Percentiles rank a stretch among this genome's conserved stretches.
Conservation (phyloP, 164 flowering plant genomes). For the Stephania cephalantha region DNA sequence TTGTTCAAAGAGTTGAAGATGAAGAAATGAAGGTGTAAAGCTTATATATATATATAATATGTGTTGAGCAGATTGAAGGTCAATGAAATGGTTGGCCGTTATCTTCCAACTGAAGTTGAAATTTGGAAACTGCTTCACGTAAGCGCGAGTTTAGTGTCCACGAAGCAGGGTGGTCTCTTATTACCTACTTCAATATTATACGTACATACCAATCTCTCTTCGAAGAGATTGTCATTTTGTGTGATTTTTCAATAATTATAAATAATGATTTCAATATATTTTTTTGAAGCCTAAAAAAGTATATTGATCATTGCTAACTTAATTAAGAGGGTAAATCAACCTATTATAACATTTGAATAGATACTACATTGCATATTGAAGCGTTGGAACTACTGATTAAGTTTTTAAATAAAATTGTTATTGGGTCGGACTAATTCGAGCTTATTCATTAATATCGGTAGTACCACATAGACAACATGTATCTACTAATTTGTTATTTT, state of each 20-base stretch:
- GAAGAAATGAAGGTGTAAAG: background rate
- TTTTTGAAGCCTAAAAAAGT: too few species aligned
- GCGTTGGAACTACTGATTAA: background rate
- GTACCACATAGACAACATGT: background rate
- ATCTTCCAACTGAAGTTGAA: constrained; percentile 11
- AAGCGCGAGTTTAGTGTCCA: background rate
- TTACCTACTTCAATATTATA: background rate
- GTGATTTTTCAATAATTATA: background rate
- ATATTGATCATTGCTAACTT: too few species aligned
- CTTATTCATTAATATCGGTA: background rate
- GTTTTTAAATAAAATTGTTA: background rate
- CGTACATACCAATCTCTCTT: too few species aligned
- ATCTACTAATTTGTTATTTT: too few species aligned
- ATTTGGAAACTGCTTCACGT: constrained; percentile 3
- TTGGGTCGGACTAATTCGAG: background rate
- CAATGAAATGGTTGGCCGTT: constrained; percentile 11
- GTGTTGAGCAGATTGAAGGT: constrained; percentile 11
- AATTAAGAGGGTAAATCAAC: too few species aligned
- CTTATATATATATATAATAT: background rate
- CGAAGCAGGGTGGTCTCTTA: constrained; percentile 4
- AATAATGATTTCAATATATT: too few species aligned
- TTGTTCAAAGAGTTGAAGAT: too few species aligned
- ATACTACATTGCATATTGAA: too few species aligned
- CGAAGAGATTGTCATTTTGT: too few species aligned
- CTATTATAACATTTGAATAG: too few species aligned